phyloP scores from a whole-genome alignment of 495 filamentous ascomycete genomes.

The Neurospora sp. region DNA sequence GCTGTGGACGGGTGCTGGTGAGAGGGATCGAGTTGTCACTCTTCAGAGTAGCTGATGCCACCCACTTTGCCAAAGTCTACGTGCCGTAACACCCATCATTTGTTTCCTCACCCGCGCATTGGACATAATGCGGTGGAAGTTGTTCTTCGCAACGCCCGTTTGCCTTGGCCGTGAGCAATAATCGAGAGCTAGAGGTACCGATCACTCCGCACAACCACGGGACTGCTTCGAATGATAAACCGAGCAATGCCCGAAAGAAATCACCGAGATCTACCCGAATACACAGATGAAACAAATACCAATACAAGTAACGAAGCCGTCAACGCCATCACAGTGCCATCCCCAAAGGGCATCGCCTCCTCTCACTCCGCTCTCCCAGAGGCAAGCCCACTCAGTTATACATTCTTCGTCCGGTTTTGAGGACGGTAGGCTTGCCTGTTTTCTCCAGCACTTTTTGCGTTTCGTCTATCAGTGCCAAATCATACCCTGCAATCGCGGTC shows the following conservation, averaged over 20 bases:
- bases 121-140: too few species aligned
- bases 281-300: neutral
- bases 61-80: too few species aligned
- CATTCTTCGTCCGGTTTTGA: neutral
- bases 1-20: conserved; percentile 26
- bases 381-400: neutral
- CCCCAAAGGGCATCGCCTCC: neutral
- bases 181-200: neutral
- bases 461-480: neutral
- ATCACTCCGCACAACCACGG: neutral
- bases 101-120: too few species aligned
- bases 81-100: too few species aligned
- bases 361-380: neutral
- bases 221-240: too few species aligned
- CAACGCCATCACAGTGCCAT: neutral
- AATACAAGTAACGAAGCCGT: neutral
- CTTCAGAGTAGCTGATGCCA: too few species aligned
- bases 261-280: neutral
- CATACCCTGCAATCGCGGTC: neutral
- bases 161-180: neutral
- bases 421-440: neutral
- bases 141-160: neutral
- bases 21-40: conserved; percentile 30
- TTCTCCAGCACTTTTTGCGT: neutral
- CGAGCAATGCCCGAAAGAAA: neutral